Conservation (phyloP, 2,329 filamentous ascomycete genomes). For the Hypomyces rosellus region DNA sequence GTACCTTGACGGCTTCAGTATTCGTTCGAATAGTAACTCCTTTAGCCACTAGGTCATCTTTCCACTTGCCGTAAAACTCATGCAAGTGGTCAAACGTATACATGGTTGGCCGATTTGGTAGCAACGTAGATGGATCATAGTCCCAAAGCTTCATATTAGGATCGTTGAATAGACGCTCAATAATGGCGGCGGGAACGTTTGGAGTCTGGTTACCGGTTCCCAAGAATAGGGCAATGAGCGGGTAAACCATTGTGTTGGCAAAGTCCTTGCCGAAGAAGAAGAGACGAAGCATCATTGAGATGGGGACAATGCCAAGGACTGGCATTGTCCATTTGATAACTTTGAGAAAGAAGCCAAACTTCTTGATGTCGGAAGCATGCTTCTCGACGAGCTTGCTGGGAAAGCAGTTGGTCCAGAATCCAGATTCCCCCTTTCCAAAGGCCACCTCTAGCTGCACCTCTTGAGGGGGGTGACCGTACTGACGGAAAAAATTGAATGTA, state of each 20-base stretch:
- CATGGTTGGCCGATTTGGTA: constrained; percentile 58
- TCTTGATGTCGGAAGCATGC: constrained; percentile 49
- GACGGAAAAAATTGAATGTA: constrained; percentile 58
- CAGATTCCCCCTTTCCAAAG: constrained; percentile 52
- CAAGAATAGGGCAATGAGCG: constrained; percentile 66
- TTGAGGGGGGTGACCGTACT: constrained; percentile 49
- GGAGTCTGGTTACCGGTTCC: constrained; percentile 70
- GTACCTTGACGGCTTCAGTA: constrained; percentile 48
- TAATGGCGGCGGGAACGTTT: constrained; percentile 62
- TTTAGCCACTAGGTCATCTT: constrained; percentile 43
- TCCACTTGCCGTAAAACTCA: constrained; percentile 56
- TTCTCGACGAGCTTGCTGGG: constrained; percentile 51
- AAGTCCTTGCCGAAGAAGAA: constrained; percentile 67
- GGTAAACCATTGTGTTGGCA: constrained; percentile 62
- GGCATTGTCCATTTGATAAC: constrained; percentile 55
- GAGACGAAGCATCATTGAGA: constrained; percentile 58
- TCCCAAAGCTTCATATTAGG: constrained; percentile 55
- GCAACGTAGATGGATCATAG: constrained; percentile 47
- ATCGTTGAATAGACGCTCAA: constrained; percentile 54
- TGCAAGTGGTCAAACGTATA: constrained; percentile 58
- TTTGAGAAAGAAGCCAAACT: constrained; percentile 50
- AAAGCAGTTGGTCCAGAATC: constrained; percentile 62
- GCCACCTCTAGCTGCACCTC: constrained; percentile 56
- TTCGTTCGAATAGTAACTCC: constrained; percentile 51
- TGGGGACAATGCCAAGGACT: constrained; percentile 53